phyloP scores from a whole-genome alignment of 1,284 basidiomycete species.

The Tilletia setariae region DNA sequence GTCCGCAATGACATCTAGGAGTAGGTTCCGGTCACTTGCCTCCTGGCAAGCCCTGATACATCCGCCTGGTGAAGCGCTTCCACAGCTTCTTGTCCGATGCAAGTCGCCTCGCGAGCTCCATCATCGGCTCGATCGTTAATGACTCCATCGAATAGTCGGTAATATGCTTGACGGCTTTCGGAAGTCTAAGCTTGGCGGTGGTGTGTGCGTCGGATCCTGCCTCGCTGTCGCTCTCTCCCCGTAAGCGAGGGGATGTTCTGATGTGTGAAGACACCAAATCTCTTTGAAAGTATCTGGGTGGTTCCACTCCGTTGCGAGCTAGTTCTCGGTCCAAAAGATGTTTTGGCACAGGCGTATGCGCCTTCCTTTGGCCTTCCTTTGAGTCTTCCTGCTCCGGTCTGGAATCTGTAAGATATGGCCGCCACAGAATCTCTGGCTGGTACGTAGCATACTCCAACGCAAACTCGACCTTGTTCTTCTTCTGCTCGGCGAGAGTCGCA shows the following conservation, averaged over 20 bases:
- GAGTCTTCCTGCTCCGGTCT: background rate
- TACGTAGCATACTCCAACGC: conserved; percentile 51
- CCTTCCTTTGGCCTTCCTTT: background rate
- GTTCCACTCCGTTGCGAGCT: conserved; percentile 17
- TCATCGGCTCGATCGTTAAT: conserved; percentile 75
- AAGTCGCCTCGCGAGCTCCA: conserved; percentile 67
- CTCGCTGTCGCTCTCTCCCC: too few relatives aligned
- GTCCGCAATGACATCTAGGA: background rate
- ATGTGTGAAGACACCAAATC: too few relatives aligned
- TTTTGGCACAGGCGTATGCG: conserved; percentile 60
- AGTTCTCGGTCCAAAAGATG: conserved; percentile 65
- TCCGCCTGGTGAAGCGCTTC: conserved; percentile 65
- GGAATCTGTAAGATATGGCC: conserved; percentile 24
- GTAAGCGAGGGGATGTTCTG: too few relatives aligned
- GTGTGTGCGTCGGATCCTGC: too few relatives aligned
- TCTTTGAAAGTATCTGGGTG: background rate
- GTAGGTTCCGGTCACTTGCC: background rate
- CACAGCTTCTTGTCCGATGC: conserved; percentile 66
- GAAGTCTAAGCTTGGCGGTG: conserved; percentile 21
- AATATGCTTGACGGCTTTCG: conserved; percentile 60
- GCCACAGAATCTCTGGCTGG: conserved; percentile 38
- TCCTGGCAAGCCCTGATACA: conserved; percentile 58
- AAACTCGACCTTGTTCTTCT: conserved; percentile 27
- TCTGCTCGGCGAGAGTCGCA: conserved; percentile 44
- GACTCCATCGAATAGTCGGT: conserved; percentile 68